Conservation (phyloP, 2,329 filamentous ascomycete genomes). For the Exophiala spinifera region DNA sequence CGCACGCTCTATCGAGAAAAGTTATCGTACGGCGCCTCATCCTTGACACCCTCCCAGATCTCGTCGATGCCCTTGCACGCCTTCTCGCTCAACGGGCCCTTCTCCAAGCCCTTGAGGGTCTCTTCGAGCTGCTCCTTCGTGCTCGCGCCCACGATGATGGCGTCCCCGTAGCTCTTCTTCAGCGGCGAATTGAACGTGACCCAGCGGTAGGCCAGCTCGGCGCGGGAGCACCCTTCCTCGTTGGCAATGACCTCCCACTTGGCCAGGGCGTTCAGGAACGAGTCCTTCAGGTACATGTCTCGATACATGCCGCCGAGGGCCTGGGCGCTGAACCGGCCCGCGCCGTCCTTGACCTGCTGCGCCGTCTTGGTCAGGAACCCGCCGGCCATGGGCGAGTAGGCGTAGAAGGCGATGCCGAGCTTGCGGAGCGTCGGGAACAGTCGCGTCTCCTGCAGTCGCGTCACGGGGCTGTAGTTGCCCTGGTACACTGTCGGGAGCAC, state of each 20-base stretch:
- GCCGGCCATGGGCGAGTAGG: conserved; percentile 32
- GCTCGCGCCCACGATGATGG: conserved; percentile 38
- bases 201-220: conserved; percentile 40
- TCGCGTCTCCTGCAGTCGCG: conserved; percentile 35
- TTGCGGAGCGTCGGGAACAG: conserved; percentile 38
- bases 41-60: conserved; percentile 33
- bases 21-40: conserved; percentile 31
- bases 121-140: conserved; percentile 34
- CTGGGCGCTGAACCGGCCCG: conserved; percentile 32
- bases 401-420: conserved; percentile 33
- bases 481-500: conserved; percentile 42
- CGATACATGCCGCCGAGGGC: conserved; percentile 28
- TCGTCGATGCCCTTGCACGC: conserved; percentile 29
- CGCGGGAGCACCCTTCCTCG: conserved; percentile 29
- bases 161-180: conserved; percentile 31
- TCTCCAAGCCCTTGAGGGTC: conserved; percentile 29
- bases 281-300: conserved; percentile 31
- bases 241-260: conserved; percentile 32
- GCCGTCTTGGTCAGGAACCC: conserved; percentile 38
- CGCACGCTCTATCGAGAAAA: conserved; percentile 10
- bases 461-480: conserved; percentile 40
- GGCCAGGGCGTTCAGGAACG: conserved; percentile 33
- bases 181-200: conserved; percentile 34
- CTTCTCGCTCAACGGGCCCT: conserved; percentile 34
- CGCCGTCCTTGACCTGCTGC: conserved; percentile 32